A percentile compares a stretch with the other conserved stretches of the same genome.
These are phyloP conservation scores for Pseudocercospora pini-densiflorae DNA, from an alignment of 2,329 filamentous ascomycete species.

Conservation along the genomic window DNA sequence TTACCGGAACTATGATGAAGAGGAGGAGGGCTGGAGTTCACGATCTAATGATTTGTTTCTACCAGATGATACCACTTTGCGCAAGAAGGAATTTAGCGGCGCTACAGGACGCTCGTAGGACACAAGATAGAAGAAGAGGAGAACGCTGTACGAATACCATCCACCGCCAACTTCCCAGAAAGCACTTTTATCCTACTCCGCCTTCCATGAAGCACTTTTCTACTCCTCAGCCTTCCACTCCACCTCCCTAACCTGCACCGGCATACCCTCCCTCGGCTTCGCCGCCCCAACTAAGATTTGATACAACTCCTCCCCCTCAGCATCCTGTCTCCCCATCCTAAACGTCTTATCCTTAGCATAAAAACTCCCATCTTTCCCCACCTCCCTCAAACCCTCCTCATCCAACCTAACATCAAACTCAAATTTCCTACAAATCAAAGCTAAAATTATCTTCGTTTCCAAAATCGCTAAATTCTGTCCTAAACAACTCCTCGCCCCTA, in stretches of 20 bases:
- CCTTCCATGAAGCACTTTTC: conserved; percentile 28
- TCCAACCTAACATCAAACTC: conserved; percentile 50
- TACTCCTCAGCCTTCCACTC: conserved; percentile 32
- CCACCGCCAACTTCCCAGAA: conserved; percentile 3
- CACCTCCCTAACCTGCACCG: conserved; percentile 26
- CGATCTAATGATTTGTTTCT: not conserved
- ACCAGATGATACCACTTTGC: not conserved
- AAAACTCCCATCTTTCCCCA: conserved; percentile 40
- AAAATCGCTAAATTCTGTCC: conserved; percentile 59
- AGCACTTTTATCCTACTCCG: conserved; percentile 26
- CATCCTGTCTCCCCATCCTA: conserved; percentile 30
- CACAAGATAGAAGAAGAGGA: not conserved
- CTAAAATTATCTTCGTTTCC: conserved; percentile 55
- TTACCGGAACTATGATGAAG: conserved; percentile 40
- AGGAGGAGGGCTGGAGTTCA: not conserved
- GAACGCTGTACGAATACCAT: not conserved
- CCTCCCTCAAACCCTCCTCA: conserved; percentile 31
- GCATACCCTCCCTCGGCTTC: conserved; percentile 40
- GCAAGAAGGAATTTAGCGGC: not conserved
- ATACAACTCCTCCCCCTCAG: conserved; percentile 37
- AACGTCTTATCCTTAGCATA: conserved; percentile 32
- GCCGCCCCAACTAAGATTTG: conserved; percentile 35
- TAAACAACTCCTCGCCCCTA: conserved; percentile 59
- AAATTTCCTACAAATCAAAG: conserved; percentile 54
- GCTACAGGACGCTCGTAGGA: not conserved